Percentiles rank a stretch among this genome's conserved stretches.
phyloP scores from a whole-genome alignment of 2,329 filamentous ascomycete species.

The Scopulariopsis brevicaulis region DNA sequence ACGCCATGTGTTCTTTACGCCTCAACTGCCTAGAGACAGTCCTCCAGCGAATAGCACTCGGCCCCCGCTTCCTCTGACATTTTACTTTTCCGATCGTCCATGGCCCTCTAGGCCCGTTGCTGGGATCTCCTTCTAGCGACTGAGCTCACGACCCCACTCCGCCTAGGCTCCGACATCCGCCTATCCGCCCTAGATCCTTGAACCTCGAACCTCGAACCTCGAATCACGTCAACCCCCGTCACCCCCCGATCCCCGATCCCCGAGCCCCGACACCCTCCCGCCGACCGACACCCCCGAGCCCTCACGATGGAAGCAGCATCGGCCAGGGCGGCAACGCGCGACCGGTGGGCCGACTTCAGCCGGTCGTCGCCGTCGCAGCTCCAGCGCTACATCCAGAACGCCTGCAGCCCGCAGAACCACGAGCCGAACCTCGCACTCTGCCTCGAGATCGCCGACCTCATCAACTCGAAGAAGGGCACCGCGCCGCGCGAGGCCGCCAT shows the following conservation, averaged over 20 bases:
- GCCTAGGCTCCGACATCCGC: background rate
- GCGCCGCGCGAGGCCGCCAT: conserved; percentile 91
- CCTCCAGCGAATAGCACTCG: background rate
- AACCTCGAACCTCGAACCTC: background rate
- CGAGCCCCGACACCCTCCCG: background rate
- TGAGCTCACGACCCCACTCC: background rate
- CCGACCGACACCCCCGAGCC: background rate
- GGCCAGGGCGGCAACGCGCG: conserved; percentile 86
- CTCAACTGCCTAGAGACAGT: background rate
- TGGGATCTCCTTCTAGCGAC: background rate
- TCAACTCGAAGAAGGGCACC: conserved; percentile 95
- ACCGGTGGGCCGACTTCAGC: conserved; percentile 79
- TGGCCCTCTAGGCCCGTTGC: background rate
- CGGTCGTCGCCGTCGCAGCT: conserved; percentile 74
- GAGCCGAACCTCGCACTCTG: conserved; percentile 95
- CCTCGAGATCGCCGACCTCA: conserved; percentile 90
- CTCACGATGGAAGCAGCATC: conserved; percentile 80
- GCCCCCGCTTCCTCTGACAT: background rate
- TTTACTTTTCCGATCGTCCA: background rate
- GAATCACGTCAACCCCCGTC: background rate
- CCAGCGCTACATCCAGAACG: conserved; percentile 90
- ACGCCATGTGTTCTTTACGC: background rate
- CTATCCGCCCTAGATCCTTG: background rate
- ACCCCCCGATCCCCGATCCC: background rate
- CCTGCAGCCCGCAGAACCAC: conserved; percentile 94